Evolutionary conservation across 1,284 basidiomycete species (phyloP).

Genomic region (Tilletia setariae): DNA sequence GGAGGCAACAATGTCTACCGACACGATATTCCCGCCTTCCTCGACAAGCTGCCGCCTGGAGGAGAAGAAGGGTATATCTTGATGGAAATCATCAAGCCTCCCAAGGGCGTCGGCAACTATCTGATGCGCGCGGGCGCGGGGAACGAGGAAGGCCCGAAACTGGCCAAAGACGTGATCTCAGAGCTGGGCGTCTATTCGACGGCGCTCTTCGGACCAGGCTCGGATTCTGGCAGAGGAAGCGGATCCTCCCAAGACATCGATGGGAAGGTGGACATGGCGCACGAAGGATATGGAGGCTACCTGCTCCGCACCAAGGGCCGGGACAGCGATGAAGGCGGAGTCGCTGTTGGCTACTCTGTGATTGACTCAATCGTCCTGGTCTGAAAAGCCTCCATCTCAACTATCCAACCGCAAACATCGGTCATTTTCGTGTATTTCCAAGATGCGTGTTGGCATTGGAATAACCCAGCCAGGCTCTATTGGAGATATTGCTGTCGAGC

Average conservation of each 20-base stretch:
- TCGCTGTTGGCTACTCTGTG: conserved; percentile 85
- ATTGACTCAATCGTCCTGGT: conserved; percentile 76
- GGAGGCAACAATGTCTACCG: conserved; percentile 97
- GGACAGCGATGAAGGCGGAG: conserved; percentile 89
- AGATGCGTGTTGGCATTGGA: too few relatives aligned
- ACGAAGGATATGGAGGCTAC: conserved; percentile 68
- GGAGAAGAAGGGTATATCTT: conserved; percentile 75
- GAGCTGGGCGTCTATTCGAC: conserved; percentile 92
- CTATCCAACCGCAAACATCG: too few relatives aligned
- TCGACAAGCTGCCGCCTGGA: conserved; percentile 59
- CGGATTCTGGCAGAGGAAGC: not conserved
- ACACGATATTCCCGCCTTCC: conserved; percentile 69
- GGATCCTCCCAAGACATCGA: conserved; percentile 36
- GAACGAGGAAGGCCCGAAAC: conserved; percentile 45
- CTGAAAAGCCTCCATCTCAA: conserved; percentile 20
- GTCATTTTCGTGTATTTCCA: too few relatives aligned
- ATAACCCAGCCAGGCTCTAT: too few relatives aligned
- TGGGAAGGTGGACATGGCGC: conserved; percentile 52
- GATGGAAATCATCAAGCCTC: conserved; percentile 84
- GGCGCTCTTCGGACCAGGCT: conserved; percentile 65
- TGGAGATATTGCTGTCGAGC: too few relatives aligned
- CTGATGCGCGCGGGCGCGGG: conserved; percentile 65
- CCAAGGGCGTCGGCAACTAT: conserved; percentile 66
- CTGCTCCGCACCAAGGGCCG: conserved; percentile 86
- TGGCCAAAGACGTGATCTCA: conserved; percentile 71